These are phyloP conservation scores for Yarrowia keelungensis DNA, from an alignment of 805 yeast species.

Conservation along the genomic window DNA sequence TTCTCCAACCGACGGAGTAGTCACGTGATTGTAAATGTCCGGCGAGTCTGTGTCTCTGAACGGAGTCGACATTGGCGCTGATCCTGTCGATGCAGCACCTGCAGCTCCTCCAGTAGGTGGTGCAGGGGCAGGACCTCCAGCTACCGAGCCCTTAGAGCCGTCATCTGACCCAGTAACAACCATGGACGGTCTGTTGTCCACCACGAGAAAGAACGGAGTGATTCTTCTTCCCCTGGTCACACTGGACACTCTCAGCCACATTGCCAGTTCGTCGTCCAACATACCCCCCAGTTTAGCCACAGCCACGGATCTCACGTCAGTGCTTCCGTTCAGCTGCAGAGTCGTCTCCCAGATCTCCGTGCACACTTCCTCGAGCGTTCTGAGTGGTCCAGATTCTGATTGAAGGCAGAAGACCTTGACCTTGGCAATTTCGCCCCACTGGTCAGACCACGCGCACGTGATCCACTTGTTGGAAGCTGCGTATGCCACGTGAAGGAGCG, in stretches of 20 bases:
- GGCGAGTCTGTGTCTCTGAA: constrained; percentile 47
- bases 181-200: constrained; percentile 14
- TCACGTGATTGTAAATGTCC: constrained; percentile 43
- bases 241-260: constrained; percentile 45
- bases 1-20: constrained; percentile 30
- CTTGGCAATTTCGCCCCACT: constrained; percentile 68
- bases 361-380: constrained; percentile 46
- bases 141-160: background rate
- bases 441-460: constrained; percentile 88
- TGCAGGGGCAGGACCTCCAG: constrained; percentile 18
- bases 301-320: constrained; percentile 49
- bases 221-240: constrained; percentile 13
- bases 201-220: constrained; percentile 27
- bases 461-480: constrained; percentile 86
- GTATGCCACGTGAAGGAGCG: constrained; percentile 84
- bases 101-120: constrained; percentile 3
- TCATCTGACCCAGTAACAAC: constrained; percentile 14
- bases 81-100: constrained; percentile 11
- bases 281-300: constrained; percentile 50
- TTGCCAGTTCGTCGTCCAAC: constrained; percentile 48
- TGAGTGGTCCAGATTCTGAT: constrained; percentile 19
- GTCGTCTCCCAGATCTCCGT: constrained; percentile 50
- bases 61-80: constrained; percentile 19
- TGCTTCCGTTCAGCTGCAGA: constrained; percentile 41
- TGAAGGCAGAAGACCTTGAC: constrained; percentile 59